Conservation (phyloP, 2,329 filamentous ascomycete species). For the Parascedosporium putredinis region DNA sequence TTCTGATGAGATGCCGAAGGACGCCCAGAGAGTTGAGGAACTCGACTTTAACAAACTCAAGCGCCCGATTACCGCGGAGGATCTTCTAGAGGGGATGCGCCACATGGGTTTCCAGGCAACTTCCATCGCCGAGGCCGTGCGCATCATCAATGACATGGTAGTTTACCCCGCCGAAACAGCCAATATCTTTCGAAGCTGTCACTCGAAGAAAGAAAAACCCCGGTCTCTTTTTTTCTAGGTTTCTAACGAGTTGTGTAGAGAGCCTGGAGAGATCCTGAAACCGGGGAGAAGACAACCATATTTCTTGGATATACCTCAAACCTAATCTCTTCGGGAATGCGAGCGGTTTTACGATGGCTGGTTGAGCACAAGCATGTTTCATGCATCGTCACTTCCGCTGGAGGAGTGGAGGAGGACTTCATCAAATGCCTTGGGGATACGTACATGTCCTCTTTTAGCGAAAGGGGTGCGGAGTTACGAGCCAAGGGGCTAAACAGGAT, state of each 20-base stretch:
- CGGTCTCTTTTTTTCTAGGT: not conserved
- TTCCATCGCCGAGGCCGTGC: slow-evolving; percentile 73
- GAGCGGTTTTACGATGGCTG: slow-evolving; percentile 84
- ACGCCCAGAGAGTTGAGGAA: slow-evolving; percentile 73
- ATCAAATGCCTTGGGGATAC: slow-evolving; percentile 97
- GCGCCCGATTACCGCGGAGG: slow-evolving; percentile 70
- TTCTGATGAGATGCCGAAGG: slow-evolving; percentile 71
- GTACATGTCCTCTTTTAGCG: slow-evolving; percentile 79
- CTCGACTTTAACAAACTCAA: slow-evolving; percentile 84
- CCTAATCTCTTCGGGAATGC: slow-evolving; percentile 87
- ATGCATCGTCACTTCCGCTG: slow-evolving; percentile 88
- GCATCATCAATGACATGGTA: slow-evolving; percentile 95
- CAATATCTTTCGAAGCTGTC: no score
- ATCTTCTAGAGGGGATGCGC: slow-evolving; percentile 71
- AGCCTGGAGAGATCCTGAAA: slow-evolving; percentile 71
- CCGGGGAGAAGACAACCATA: slow-evolving; percentile 73
- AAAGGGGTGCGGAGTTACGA: slow-evolving; percentile 66
- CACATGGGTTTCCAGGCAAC: slow-evolving; percentile 68
- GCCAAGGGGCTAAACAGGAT: slow-evolving; percentile 87
- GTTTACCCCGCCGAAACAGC: slow-evolving; percentile 16
- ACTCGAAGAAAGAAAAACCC: not conserved
- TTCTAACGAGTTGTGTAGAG: slow-evolving; percentile 40
- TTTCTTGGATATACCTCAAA: slow-evolving; percentile 98
- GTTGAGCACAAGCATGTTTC: slow-evolving; percentile 89
- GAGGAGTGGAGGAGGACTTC: slow-evolving; percentile 92